phyloP scores from a whole-genome alignment of 257 asterid genomes.

The Paulownia fortunei region DNA sequence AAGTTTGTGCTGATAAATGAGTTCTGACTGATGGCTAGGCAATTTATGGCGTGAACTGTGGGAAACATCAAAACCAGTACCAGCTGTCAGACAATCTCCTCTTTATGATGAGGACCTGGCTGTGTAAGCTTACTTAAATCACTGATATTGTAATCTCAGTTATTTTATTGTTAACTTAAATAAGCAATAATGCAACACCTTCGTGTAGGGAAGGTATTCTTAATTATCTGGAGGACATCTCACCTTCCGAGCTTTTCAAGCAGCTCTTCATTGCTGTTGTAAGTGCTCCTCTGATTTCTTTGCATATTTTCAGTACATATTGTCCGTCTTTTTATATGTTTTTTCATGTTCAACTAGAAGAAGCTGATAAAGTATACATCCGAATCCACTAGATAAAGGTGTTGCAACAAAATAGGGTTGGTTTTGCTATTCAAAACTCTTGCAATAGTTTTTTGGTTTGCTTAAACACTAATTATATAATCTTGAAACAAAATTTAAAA shows the following conservation, averaged over 20 bases:
- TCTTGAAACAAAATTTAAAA: background rate
- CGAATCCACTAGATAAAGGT: background rate
- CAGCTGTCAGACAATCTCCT: conserved; percentile 90
- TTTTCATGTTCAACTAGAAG: conserved; percentile 11
- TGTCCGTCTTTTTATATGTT: background rate
- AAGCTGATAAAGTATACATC: background rate
- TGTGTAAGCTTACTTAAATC: conserved; percentile 67
- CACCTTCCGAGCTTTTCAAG: conserved; percentile 84
- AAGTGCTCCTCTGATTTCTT: conserved; percentile 49
- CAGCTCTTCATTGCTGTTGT: conserved; percentile 85
- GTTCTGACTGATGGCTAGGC: conserved; percentile 54
- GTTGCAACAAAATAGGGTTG: conserved; percentile 13
- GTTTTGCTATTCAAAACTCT: background rate
- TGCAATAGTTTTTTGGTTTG: background rate
- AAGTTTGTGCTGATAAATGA: conserved; percentile 21
- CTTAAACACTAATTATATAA: background rate
- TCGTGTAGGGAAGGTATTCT: conserved; percentile 85
- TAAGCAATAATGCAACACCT: conserved; percentile 23
- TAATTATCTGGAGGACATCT: conserved; percentile 65
- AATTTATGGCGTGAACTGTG: conserved; percentile 98
- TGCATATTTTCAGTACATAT: background rate
- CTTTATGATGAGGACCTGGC: conserved; percentile 97
- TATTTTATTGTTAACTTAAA: conserved; percentile 16
- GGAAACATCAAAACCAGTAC: conserved; percentile 96
- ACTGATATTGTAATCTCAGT: background rate